These are phyloP conservation scores for Kluyveromyces aestuarii DNA, from an alignment of 805 yeast species.

Conservation along the genomic window DNA sequence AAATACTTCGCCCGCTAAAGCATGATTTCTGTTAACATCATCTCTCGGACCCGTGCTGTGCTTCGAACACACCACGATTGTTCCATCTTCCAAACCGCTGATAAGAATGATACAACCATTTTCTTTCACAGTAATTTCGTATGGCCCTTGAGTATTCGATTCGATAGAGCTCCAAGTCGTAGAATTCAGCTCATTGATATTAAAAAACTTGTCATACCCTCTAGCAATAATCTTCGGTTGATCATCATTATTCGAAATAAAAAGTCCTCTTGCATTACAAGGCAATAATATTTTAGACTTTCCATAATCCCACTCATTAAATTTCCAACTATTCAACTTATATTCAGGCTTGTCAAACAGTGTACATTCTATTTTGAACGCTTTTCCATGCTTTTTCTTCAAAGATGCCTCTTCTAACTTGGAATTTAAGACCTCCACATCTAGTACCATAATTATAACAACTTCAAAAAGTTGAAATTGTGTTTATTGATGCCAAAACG, in stretches of 20 bases:
- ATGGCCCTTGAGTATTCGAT: slow-evolving; percentile 61
- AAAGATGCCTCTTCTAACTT: slow-evolving; percentile 16
- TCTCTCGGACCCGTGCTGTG: slow-evolving; percentile 71
- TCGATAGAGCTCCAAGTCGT: slow-evolving; percentile 44
- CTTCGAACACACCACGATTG: slow-evolving; percentile 80
- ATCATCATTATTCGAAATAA: slow-evolving; percentile 35
- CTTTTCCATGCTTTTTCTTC: slow-evolving; percentile 25
- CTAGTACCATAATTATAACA: not conserved
- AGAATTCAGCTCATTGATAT: slow-evolving; percentile 50
- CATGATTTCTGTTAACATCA: slow-evolving; percentile 57
- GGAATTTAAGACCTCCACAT: slow-evolving; percentile 9
- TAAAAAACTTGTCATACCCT: slow-evolving; percentile 94
- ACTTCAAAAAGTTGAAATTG: no score
- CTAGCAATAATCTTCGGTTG: slow-evolving; percentile 50
- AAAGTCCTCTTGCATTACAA: slow-evolving; percentile 74
- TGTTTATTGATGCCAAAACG: no score
- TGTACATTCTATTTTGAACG: slow-evolving; percentile 22
- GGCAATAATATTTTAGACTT: slow-evolving; percentile 50
- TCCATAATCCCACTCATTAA: slow-evolving; percentile 83
- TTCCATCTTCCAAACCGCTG: slow-evolving; percentile 67
- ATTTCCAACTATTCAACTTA: slow-evolving; percentile 57
- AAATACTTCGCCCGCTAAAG: slow-evolving; percentile 56
- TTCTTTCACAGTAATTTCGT: slow-evolving; percentile 71
- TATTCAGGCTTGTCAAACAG: slow-evolving; percentile 16
- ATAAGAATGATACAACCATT: slow-evolving; percentile 90